phyloP scores from a whole-genome alignment of 257 asterid species.

The Gardenia jasminoides region DNA sequence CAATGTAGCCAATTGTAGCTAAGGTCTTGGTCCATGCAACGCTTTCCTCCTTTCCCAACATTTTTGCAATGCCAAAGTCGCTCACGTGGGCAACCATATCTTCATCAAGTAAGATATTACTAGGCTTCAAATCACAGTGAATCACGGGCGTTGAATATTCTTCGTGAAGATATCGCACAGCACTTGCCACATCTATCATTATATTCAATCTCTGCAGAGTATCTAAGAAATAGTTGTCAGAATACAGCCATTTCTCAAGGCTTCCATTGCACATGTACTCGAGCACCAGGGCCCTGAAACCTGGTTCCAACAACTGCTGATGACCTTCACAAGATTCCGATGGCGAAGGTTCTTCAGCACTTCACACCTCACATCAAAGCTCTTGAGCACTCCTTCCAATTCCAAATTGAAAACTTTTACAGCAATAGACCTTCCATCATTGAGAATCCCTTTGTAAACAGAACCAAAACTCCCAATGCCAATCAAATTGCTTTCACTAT shows the following conservation, averaged over 20 bases:
- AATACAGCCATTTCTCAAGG: too few species aligned
- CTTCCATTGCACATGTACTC: too few species aligned
- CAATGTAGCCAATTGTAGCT: too few species aligned
- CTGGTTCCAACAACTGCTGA: too few species aligned
- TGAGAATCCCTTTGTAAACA: slow-evolving; percentile 4
- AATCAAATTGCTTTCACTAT: slow-evolving; percentile 1
- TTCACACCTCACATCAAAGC: slow-evolving; percentile 12
- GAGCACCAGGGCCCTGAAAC: too few species aligned
- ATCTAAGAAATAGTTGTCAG: too few species aligned
- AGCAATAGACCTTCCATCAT: slow-evolving; percentile 7
- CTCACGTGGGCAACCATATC: slow-evolving; percentile 6
- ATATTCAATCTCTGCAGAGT: too few species aligned
- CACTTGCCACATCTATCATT: slow-evolving; percentile 4
- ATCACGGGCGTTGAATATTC: slow-evolving; percentile 7
- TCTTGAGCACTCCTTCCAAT: background rate
- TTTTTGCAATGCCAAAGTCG: slow-evolving; percentile 23
- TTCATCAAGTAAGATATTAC: slow-evolving; percentile 18
- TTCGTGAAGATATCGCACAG: slow-evolving; percentile 8
- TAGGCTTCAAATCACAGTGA: slow-evolving; percentile 19
- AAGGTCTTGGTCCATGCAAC: too few species aligned
- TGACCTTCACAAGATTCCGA: too few species aligned
- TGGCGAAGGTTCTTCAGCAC: too few species aligned
- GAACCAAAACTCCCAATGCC: slow-evolving; percentile 16
- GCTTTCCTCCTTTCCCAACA: too few species aligned
- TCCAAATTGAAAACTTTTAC: slow-evolving; percentile 14